These are phyloP conservation scores for Vaccinium macrocarpon DNA, from an alignment of 148 eudicot species.

Conservation along the genomic window DNA sequence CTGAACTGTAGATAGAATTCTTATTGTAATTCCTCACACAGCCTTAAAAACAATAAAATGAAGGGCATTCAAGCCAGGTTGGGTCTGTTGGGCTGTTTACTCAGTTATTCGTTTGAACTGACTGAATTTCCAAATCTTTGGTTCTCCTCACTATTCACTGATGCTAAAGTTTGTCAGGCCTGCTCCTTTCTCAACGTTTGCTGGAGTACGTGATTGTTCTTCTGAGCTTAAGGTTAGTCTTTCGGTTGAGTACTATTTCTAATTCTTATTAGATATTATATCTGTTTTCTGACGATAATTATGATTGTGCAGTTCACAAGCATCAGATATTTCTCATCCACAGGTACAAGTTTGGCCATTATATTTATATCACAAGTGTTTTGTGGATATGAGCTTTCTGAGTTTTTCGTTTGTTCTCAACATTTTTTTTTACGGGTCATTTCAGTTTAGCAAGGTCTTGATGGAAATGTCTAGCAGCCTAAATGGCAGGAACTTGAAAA, in stretches of 20 bases:
- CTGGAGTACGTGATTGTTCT: conserved; percentile 30
- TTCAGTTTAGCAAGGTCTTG: neutral
- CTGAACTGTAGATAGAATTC: neutral
- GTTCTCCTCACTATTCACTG: conserved; percentile 17
- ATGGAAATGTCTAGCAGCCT: neutral
- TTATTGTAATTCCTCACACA: neutral
- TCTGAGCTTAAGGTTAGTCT: conserved; percentile 58
- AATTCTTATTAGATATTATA: conserved; percentile 6
- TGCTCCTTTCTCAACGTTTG: conserved; percentile 24
- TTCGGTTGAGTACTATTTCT: neutral
- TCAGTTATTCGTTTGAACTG: neutral
- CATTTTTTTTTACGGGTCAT: neutral
- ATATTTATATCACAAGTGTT: neutral
- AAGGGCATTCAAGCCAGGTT: neutral
- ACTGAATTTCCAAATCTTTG: conserved; percentile 9
- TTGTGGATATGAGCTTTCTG: neutral
- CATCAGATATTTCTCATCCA: conserved; percentile 56
- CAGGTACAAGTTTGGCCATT: conserved; percentile 38
- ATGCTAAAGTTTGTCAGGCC: conserved; percentile 50
- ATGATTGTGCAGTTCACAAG: conserved; percentile 43
- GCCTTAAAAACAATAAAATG: neutral
- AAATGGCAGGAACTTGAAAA: neutral
- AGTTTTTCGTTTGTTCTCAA: neutral
- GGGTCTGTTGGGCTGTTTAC: conserved; percentile 3
- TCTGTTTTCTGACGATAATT: conserved; percentile 11